phyloP scores from a whole-genome alignment of 2,329 filamentous ascomycete genomes.

The Fusarium phyllophilum region DNA sequence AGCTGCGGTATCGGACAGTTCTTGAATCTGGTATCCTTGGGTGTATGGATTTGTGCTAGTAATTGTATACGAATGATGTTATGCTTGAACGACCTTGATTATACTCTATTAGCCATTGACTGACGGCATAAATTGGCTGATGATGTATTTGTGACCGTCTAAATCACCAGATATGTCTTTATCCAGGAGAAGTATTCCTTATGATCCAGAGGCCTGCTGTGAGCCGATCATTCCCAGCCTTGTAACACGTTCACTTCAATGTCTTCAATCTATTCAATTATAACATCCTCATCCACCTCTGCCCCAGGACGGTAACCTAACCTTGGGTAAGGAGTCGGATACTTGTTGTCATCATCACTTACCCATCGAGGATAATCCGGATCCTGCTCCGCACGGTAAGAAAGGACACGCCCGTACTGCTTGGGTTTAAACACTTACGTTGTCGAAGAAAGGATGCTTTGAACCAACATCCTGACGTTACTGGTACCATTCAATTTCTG shows the following conservation, averaged over 20 bases:
- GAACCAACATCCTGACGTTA: not conserved
- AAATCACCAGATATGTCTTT: not conserved
- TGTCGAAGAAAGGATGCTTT: constrained; percentile 25
- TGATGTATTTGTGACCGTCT: not conserved
- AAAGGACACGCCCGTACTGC: fast-evolving
- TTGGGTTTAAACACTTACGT: not conserved
- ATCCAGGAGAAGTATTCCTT: not conserved
- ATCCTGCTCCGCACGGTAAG: not conserved
- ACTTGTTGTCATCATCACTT: not conserved
- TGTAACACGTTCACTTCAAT: too few species aligned
- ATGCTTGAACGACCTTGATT: not conserved
- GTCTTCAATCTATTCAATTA: too few species aligned
- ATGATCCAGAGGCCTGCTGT: too few species aligned
- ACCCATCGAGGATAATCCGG: constrained; percentile 24
- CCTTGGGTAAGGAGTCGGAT: constrained; percentile 21
- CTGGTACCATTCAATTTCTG: constrained; percentile 13
- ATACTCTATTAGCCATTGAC: not conserved
- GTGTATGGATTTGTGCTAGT: too few species aligned
- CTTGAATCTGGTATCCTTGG: too few species aligned
- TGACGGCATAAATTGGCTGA: too few species aligned
- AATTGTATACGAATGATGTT: not conserved
- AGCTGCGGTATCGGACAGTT: not conserved
- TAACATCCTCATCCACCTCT: too few species aligned
- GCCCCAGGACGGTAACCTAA: too few species aligned
- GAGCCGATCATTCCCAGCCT: too few species aligned